These are phyloP conservation scores for Hypomyces perniciosus DNA, from an alignment of 2,329 filamentous ascomycete species.

Conservation along the genomic window DNA sequence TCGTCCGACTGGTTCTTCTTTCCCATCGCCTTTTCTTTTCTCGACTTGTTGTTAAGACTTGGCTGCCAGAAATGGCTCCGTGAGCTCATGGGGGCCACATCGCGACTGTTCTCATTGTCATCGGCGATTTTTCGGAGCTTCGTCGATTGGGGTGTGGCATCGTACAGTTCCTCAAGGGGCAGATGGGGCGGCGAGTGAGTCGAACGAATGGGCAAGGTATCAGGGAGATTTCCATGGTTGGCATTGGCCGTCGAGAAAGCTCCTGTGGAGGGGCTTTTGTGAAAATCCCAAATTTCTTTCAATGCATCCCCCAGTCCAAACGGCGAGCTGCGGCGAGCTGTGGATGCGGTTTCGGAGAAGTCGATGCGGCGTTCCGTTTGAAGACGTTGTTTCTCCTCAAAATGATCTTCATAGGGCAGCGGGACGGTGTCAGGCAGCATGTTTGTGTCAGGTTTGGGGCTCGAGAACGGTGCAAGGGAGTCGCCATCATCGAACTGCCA, in stretches of 20 bases:
- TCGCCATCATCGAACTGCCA: conserved; percentile 22
- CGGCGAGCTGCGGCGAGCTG: conserved; percentile 27
- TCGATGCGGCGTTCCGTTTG: conserved; percentile 17
- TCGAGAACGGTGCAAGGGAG: conserved; percentile 23
- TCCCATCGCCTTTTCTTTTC: too few relatives aligned
- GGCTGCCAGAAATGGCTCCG: too few relatives aligned
- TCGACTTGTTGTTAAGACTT: too few relatives aligned
- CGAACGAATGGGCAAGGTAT: neutral
- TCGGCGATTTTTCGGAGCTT: neutral
- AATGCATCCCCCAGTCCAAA: conserved; percentile 7
- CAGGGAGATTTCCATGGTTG: conserved; percentile 3
- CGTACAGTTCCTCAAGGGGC: conserved; percentile 23
- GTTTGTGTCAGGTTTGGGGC: conserved; percentile 17
- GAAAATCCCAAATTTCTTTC: conserved; percentile 16
- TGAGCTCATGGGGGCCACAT: too few relatives aligned
- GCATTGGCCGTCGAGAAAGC: neutral
- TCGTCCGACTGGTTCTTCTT: too few relatives aligned
- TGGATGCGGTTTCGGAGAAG: conserved; percentile 33
- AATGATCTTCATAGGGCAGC: conserved; percentile 12
- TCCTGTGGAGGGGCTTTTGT: conserved; percentile 9
- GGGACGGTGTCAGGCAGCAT: conserved; percentile 28
- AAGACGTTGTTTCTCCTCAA: neutral
- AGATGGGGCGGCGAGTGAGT: conserved; percentile 15
- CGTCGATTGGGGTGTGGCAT: conserved; percentile 15
- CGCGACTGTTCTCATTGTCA: neutral